Percentiles rank a stretch among this genome's conserved stretches.
These are phyloP conservation scores for Fragaria iinumae DNA, from an alignment of 306 rosid genomes.

Conservation along the genomic window DNA sequence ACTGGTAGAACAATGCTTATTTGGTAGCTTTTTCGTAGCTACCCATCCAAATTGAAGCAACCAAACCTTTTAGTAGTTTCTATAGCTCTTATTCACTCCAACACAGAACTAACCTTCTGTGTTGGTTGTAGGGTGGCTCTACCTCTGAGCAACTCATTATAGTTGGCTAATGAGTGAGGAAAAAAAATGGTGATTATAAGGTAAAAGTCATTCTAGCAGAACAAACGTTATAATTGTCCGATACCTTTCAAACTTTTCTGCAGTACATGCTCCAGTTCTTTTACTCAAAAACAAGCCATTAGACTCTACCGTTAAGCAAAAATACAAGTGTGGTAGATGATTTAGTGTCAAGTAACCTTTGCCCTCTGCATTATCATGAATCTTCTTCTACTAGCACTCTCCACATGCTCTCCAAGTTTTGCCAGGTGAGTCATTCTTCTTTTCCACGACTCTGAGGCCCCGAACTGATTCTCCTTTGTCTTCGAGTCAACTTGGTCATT, in stretches of 20 bases:
- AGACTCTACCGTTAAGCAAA: background rate
- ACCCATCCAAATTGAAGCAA: too few species aligned
- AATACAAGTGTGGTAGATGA: background rate
- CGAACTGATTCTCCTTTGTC: constrained; percentile 18
- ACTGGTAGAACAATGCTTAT: background rate
- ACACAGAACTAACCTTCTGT: background rate
- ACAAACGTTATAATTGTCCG: background rate
- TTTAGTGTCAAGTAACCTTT: constrained; percentile 30
- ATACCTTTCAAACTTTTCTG: background rate
- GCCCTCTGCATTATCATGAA: constrained; percentile 69
- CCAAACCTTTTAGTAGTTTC: background rate
- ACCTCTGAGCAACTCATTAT: background rate
- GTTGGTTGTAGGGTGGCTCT: background rate
- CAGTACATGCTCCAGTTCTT: background rate
- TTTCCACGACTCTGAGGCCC: constrained; percentile 53
- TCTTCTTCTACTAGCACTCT: constrained; percentile 58
- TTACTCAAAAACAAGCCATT: background rate
- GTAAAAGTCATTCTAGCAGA: background rate
- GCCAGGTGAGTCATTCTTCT: constrained; percentile 79
- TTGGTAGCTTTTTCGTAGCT: too few species aligned
- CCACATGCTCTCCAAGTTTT: constrained; percentile 75
- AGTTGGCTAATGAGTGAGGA: background rate
- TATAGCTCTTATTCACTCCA: background rate
- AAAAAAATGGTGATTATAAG: too few species aligned
- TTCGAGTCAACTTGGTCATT: constrained; percentile 31